A percentile compares a stretch with the other conserved stretches of the same genome.
Conservation (phyloP, 1,284 basidiomycete species). For the Trametes polyzona region DNA sequence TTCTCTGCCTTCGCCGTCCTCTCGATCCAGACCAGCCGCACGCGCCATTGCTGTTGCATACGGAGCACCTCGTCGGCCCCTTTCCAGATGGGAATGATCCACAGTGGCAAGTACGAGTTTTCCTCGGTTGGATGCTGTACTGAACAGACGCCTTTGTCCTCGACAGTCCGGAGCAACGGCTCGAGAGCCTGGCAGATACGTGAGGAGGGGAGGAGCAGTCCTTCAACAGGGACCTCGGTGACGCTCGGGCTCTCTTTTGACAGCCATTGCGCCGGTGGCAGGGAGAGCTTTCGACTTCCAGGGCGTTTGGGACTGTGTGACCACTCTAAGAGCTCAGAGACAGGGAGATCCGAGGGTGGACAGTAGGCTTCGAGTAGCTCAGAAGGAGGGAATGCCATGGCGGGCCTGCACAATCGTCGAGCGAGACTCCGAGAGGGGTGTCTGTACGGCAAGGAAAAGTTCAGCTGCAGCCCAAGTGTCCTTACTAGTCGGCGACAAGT, state of each 20-base stretch:
- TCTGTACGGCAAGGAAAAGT: too few species aligned
- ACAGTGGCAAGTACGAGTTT: neutral
- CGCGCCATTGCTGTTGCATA: neutral
- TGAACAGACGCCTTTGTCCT: neutral
- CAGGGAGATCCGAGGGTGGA: neutral
- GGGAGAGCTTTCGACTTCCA: neutral
- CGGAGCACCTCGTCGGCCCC: neutral
- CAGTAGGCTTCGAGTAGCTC: neutral
- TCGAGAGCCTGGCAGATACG: neutral
- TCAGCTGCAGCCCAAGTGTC: too few species aligned
- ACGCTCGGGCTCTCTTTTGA: neutral
- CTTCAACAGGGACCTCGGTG: neutral
- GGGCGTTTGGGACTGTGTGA: neutral
- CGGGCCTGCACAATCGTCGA: too few species aligned
- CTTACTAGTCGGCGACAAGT: too few species aligned
- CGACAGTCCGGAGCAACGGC: neutral
- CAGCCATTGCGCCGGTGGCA: neutral
- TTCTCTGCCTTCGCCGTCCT: neutral
- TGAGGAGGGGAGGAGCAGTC: neutral
- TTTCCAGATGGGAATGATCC: conserved; percentile 1
- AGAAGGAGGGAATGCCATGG: neutral
- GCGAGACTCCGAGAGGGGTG: too few species aligned
- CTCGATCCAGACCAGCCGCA: neutral
- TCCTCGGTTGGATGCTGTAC: neutral
- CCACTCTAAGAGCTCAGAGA: neutral